Conservation (phyloP, 225 moss, liverwort and hornwort genomes). For the Antitrichia curtipendula region DNA sequence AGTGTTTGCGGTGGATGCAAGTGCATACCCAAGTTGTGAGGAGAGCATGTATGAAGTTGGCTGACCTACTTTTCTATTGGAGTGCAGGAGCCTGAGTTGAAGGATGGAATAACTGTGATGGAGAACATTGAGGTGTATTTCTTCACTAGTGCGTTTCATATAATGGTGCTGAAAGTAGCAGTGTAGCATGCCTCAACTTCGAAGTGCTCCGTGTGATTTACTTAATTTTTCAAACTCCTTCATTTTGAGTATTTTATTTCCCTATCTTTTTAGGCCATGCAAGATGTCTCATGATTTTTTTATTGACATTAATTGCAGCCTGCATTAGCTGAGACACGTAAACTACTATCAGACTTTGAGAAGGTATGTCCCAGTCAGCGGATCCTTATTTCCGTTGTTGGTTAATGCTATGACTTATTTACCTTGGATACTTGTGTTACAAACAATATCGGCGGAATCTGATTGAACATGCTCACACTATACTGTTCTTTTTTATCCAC, state of each 20-base stretch:
- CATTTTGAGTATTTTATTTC: neutral
- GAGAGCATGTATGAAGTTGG: neutral
- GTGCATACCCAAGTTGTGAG: neutral
- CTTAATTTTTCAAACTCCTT: neutral
- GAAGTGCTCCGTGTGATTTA: neutral
- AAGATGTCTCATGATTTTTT: neutral
- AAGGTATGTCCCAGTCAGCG: slow-evolving; percentile 23
- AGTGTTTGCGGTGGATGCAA: neutral
- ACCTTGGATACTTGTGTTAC: neutral
- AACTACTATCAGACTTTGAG: slow-evolving; percentile 73
- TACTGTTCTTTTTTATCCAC: neutral
- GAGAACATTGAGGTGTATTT: slow-evolving; percentile 79
- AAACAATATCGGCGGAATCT: neutral
- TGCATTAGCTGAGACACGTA: slow-evolving; percentile 64
- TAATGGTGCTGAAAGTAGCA: neutral
- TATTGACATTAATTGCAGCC: slow-evolving; percentile 34
- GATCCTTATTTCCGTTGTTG: neutral
- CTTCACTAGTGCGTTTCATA: neutral
- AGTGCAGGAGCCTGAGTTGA: slow-evolving; percentile 77
- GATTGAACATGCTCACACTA: neutral
- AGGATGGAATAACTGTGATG: slow-evolving; percentile 79
- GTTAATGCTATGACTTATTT: neutral
- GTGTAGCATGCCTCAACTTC: neutral
- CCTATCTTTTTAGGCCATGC: neutral
- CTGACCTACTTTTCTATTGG: neutral